These are phyloP conservation scores for Psilocybe cyanescens DNA, from an alignment of 768 basidiomycete species.

Conservation along the genomic window DNA sequence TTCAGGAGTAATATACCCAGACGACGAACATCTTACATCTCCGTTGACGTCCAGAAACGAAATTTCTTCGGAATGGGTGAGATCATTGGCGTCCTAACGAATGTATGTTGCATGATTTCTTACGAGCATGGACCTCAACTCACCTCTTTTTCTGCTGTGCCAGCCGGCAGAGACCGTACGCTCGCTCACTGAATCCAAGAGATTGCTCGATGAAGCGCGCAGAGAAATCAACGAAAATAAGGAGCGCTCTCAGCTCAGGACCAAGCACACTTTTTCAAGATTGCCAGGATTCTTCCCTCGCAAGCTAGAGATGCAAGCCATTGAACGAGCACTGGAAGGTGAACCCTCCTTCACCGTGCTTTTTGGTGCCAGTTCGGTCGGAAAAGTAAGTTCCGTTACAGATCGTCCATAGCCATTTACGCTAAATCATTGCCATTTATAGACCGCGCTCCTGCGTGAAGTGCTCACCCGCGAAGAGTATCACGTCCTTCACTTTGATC, in stretches of 20 bases:
- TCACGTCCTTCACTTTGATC: slow-evolving; percentile 83
- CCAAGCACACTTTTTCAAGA: slow-evolving; percentile 79
- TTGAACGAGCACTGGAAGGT: slow-evolving; percentile 67
- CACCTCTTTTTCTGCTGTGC: background rate
- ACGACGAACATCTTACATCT: slow-evolving; percentile 60
- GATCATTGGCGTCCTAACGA: slow-evolving; percentile 73
- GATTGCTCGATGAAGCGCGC: slow-evolving; percentile 76
- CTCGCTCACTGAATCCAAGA: slow-evolving; percentile 77
- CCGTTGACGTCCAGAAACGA: slow-evolving; percentile 64
- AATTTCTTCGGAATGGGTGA: slow-evolving; percentile 84
- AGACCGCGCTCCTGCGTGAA: slow-evolving; percentile 82
- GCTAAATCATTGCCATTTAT: background rate
- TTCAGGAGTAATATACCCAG: slow-evolving; percentile 77
- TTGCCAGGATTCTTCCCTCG: slow-evolving; percentile 77
- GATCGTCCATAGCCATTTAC: background rate
- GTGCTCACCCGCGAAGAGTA: slow-evolving; percentile 70
- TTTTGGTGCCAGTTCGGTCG: slow-evolving; percentile 81
- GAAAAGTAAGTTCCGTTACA: slow-evolving; percentile 55
- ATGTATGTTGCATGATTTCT: slow-evolving; percentile 48
- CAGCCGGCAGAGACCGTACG: slow-evolving; percentile 82
- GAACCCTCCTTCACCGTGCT: slow-evolving; percentile 82
- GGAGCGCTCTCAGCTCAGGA: slow-evolving; percentile 66
- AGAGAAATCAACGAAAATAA: slow-evolving; percentile 72
- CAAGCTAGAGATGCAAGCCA: slow-evolving; percentile 63
- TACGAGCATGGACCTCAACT: background rate